Percentiles rank a stretch among this genome's conserved stretches.
phyloP scores from a whole-genome alignment of 2,329 filamentous ascomycete species.

The Madurella mycetomatis region DNA sequence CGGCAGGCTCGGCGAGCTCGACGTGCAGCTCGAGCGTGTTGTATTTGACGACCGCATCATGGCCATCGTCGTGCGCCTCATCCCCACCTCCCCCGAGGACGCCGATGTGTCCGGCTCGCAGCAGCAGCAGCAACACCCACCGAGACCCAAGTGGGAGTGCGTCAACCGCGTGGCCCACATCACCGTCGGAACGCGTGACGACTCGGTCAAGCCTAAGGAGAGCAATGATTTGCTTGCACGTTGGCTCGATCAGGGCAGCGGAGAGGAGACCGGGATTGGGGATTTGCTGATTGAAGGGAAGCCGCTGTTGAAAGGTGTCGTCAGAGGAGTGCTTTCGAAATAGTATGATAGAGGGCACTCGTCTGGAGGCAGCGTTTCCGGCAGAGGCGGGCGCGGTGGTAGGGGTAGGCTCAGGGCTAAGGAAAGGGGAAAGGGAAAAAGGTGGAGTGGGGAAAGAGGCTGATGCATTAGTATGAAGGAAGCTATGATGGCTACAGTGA shows the following conservation, averaged over 20 bases:
- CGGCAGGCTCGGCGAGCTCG: constrained; percentile 58
- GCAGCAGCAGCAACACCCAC: neutral
- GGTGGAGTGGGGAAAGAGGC: neutral
- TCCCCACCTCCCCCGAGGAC: constrained; percentile 37
- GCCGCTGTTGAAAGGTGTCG: constrained; percentile 44
- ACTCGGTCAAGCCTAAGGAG: constrained; percentile 81
- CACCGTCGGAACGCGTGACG: constrained; percentile 76
- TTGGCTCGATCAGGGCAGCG: constrained; percentile 62
- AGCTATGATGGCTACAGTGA: too few species aligned
- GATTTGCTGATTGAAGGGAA: constrained; percentile 49
- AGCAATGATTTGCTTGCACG: constrained; percentile 77
- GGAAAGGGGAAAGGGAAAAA: neutral
- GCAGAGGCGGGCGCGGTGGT: neutral
- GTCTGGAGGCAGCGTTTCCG: neutral
- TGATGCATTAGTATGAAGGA: neutral
- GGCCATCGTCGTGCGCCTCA: constrained; percentile 79
- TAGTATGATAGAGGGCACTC: constrained; percentile 30
- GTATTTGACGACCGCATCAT: constrained; percentile 86
- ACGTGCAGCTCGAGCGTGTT: constrained; percentile 62
- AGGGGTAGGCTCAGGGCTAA: neutral
- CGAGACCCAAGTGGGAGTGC: constrained; percentile 53
- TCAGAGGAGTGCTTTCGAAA: constrained; percentile 46
- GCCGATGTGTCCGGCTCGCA: constrained; percentile 3
- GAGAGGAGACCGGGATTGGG: constrained; percentile 40
- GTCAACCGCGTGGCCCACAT: constrained; percentile 79